Base-by-base conservation (phyloP, 345 rosid genomes). In the Camelina sativa region DNA sequence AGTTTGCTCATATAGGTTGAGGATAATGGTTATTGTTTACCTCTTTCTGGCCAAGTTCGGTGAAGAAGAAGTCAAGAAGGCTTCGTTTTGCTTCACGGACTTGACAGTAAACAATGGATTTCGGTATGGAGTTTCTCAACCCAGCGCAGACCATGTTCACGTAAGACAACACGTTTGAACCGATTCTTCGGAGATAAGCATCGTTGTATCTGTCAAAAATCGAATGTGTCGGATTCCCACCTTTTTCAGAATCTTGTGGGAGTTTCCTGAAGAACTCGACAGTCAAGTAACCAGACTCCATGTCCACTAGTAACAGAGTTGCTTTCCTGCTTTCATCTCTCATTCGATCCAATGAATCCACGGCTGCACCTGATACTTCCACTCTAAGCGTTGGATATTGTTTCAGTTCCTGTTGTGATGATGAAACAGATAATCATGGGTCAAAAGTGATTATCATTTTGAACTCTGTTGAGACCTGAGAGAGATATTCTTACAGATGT, bases 211-310 rank as follows among this genome's bases (percentile, higher is more conserved):
- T 77, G 69, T 94, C 95, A 50, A 88, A 94, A 19, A 91, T 81
- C 10, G 97, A 94, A 78, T 90, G 98, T 2, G 96, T 84, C 6
- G 98, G 97, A 76, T 91, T 90, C 77, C 98, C 98, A 9, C 98
- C 97, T 85, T 94, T 94, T 80, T 94, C 98, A 43, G 83, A 73
- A 79, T 94, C 97, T 74, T 91, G 97, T 62, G 97, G 98, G 81
- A 94, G 98, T 82, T 91, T 94, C 67, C 96, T 83, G 83, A 94
- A 94, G 82, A 91, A 94, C 58, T 91, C 98, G 9, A 94, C 97
- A 0, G 98, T 94, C 78, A 91, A 74, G 87, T 94, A 94, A 79
- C 91, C 72, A 44, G 86, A 90, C 71, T 94, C 98, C 98, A 94
- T 91, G 76, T 91, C 98, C 7, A 94, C 97, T 35, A 91, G 87